Evolutionary conservation across 495 filamentous ascomycete genomes (phyloP), one percentile per base, ranked within the genome.

Genomic region (Neurospora intermedia): DNA sequence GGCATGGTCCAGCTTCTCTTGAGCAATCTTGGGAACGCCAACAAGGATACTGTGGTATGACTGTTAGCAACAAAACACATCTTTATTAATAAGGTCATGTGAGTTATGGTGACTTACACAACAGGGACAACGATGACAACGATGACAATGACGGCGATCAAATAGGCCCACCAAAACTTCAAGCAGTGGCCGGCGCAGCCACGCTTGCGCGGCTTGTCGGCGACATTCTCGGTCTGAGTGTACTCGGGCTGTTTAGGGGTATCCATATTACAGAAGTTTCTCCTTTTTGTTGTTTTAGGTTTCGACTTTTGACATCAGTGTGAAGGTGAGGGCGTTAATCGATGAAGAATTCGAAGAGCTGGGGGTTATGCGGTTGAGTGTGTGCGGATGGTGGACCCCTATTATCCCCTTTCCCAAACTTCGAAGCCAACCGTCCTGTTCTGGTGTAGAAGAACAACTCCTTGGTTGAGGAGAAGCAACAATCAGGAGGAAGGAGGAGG

Each of bases 141-240:
- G 31, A 87, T 77, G 41, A 85, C 77, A 72, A 90, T 79, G 76
- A 93, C 81, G 39, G 85, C 77, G 73, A 92, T 85, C 73, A 92
- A 76, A 78, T 92, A 87, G 75, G 84, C 80, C 92, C 91, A 94
- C 92, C 92, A 94, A 76, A 88, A 93, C 75, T 83, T 80, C 70
- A 71, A 76, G 73, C 82, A 84, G 75, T 87, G 85, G n/a, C 82
- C 80, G 69, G 79, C 74, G 74, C 73, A 78, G 16, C 76, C 77
- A 35, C 79, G 69, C 46, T 70, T 79, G 69, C 76, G 74, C 48
- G 75, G 77, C 77, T 75, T 76, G 20, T 72, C 66, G 31, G 69
- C 69, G 69, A 74, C 73, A 31, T 72, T 73, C 76, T 79, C 80
- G 27, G 73, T 62, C 76, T 80, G 77, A 48, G 71, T 16, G 66